Base-by-base conservation (phyloP, 768 basidiomycete genomes). In the Ramaria sp. region DNA sequence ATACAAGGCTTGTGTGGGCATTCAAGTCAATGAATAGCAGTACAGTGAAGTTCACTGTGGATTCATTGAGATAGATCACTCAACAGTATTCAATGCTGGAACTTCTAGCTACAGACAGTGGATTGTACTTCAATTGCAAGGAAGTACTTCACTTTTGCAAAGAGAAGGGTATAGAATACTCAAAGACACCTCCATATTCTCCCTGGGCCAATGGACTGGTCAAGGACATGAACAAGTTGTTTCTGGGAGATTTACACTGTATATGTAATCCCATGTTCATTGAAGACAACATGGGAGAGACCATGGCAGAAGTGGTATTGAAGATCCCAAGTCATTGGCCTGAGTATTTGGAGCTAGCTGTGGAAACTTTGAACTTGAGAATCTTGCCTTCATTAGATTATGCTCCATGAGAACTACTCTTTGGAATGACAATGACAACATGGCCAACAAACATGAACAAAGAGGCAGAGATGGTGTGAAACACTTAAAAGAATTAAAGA, bases 1-100 rank as follows among this genome's bases (percentile, higher is more conserved):
- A 0, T 62, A 61, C 39, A 41, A 58, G n/a, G n/a, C n/a, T n/a
- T 17, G 34, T 68, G 0, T 70, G 68, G 66, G 68, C 60, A 12
- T 63, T 59, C 60, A 65, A 60, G 58, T 61, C 27, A 33, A 51
- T 33, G 10, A 43, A 51, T 7, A 20, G 47, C n/a, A 49, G 55
- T 22, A 60, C 30, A 15, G 58, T 15, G 3, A 22, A 19, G 49
- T 17, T 24, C 1, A 57, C 59, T 1, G 37, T 58, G 1, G 51
- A 57, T 12, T 22, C 31, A 5, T 19, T 59, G 15, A 19, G 31
- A n/a, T n/a, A 43, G 38, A 59, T 59, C 7, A 11, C 11, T 4
- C 20, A 41, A 27, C 17, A 20, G 17, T 58, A 22, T 33, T 11
- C 27, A 3, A 37, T 3, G 11, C 59, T 56, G 15, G 7, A 37